Conservation (phyloP, 1,139 yeast genomes). For the Candida frijolesensis region DNA sequence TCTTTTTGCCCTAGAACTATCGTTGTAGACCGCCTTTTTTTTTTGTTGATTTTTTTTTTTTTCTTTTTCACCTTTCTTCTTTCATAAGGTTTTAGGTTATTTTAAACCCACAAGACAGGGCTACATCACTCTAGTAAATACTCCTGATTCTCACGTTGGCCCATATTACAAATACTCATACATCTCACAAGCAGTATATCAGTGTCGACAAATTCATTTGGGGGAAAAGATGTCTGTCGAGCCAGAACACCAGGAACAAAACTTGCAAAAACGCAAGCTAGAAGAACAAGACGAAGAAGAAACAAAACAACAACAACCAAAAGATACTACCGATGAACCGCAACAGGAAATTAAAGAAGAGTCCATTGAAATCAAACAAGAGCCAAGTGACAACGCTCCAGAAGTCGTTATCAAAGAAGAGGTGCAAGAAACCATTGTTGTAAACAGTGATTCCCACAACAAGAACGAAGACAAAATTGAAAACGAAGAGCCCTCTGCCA, state of each 20-base stretch:
- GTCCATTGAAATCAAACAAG: constrained; percentile 3
- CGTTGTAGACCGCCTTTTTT: background rate
- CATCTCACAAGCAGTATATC: background rate
- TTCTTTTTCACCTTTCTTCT: constrained; percentile 2
- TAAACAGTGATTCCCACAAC: background rate
- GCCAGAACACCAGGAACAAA: constrained; percentile 2
- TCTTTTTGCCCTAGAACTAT: background rate
- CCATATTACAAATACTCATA: too few species aligned
- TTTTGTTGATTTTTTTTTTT: background rate
- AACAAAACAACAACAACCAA: background rate
- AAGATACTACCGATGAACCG: background rate
- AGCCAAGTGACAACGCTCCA: constrained; percentile 1
- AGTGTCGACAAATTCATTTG: background rate
- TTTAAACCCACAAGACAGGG: background rate
- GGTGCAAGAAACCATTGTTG: background rate
- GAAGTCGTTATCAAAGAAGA: background rate
- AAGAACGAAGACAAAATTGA: background rate
- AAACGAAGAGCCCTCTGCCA: constrained; percentile 11
- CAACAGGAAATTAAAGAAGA: background rate
- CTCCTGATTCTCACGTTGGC: too few species aligned
- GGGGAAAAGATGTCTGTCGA: background rate
- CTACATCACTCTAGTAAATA: too few species aligned
- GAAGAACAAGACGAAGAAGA: constrained; percentile 6
- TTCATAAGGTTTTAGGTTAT: background rate
- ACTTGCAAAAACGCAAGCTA: constrained; percentile 3